phyloP scores from a whole-genome alignment of 345 rosid species.

The Hibiscus mutabilis region DNA sequence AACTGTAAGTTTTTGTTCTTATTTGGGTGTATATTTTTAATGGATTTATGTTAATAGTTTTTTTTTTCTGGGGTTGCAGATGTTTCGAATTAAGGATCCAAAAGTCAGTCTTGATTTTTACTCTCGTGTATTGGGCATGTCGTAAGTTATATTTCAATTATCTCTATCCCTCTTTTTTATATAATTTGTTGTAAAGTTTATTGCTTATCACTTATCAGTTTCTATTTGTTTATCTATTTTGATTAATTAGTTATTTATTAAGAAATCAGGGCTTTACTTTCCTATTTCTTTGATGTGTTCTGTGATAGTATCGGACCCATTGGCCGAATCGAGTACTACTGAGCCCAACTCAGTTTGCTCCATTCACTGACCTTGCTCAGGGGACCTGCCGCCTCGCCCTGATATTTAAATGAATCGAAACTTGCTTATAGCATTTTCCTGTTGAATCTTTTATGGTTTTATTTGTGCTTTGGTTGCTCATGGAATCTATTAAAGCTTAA shows the following conservation, averaged over 20 bases:
- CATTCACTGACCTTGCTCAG: too few species aligned
- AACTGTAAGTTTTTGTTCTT: conserved; percentile 40
- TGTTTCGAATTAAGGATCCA: conserved; percentile 94
- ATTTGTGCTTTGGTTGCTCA: neutral
- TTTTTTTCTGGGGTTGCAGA: conserved; percentile 39
- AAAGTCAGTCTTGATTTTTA: conserved; percentile 82
- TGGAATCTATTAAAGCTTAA: conserved; percentile 12
- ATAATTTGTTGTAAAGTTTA: neutral
- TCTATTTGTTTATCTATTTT: neutral
- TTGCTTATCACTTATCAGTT: neutral
- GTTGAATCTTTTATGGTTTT: neutral
- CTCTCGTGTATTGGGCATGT: conserved; percentile 90
- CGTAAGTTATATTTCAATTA: conserved; percentile 44
- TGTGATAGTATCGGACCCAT: too few species aligned
- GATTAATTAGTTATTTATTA: neutral
- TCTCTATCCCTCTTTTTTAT: neutral
- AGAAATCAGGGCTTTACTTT: too few species aligned
- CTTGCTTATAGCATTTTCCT: neutral
- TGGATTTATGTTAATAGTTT: neutral
- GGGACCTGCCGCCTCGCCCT: too few species aligned
- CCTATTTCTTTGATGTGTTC: neutral
- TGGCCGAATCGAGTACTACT: too few species aligned
- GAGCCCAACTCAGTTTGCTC: too few species aligned
- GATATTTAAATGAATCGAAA: neutral
- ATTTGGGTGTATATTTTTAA: neutral